These are phyloP conservation scores for Tetraselmis chui DNA, from an alignment of 139 green algal genomes.

Conservation along the genomic window DNA sequence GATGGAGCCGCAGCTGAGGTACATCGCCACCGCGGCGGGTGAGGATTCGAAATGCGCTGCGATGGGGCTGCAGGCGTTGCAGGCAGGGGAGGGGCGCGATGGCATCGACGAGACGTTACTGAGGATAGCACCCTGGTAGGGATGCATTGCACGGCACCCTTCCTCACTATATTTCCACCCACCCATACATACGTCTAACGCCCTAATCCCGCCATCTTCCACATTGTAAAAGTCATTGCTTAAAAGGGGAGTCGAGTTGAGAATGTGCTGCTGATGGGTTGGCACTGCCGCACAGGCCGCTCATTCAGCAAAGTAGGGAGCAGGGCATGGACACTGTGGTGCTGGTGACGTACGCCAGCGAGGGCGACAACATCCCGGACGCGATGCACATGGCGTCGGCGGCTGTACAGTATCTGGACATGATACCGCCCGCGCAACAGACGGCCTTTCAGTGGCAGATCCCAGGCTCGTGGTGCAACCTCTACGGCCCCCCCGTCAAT, in stretches of 20 bases:
- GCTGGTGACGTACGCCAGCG: conserved; percentile 39
- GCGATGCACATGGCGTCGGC: conserved; percentile 25
- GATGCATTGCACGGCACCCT: too few relatives aligned
- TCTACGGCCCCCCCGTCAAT: too few relatives aligned
- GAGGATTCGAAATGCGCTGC: background rate
- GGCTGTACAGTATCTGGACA: background rate
- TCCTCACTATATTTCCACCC: too few relatives aligned
- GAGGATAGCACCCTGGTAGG: background rate
- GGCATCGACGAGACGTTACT: background rate
- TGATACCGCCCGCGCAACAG: background rate
- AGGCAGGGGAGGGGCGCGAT: background rate
- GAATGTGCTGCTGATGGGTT: background rate
- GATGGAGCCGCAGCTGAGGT: background rate
- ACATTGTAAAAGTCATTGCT: too few relatives aligned
- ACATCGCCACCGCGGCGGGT: background rate
- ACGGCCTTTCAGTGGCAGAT: conserved; percentile 1
- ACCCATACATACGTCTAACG: too few relatives aligned
- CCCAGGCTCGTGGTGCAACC: conserved; percentile 18
- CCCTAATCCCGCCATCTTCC: too few relatives aligned
- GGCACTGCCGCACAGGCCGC: too few relatives aligned
- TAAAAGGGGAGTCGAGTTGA: too few relatives aligned
- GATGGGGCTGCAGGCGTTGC: background rate
- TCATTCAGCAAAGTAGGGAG: too few relatives aligned
- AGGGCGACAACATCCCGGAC: conserved; percentile 56
- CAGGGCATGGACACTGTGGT: too few relatives aligned